Evolutionary conservation across 768 basidiomycete genomes (phyloP), one percentile per base, ranked within the genome.

Genomic region (Russula foetens): DNA sequence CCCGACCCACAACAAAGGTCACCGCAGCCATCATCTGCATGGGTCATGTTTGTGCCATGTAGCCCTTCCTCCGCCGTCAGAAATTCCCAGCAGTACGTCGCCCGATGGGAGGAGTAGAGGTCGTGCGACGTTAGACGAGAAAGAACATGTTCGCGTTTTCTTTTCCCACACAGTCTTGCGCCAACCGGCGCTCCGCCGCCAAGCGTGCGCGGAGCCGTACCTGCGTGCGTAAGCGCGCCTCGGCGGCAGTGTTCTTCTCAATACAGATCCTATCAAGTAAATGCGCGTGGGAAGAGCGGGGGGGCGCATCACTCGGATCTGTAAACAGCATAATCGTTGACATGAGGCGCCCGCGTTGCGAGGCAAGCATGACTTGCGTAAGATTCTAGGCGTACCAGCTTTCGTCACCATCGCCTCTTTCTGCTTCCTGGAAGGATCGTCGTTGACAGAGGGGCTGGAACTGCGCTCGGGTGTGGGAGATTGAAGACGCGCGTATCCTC

Each of bases 241-340:
- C 60, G 58, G 61, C 63, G 19, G 72, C 70, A 29, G 66, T 67
- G 45, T 63, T 62, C 70, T 76, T 79, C 71, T 80, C 81, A 62
- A 73, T 69, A 60, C 74, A 71, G 56, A 83, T 74, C 67, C 73
- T 75, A 59, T 67, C 67, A 56, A 81, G 71, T 58, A 82, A 70
- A 66, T 67, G 69, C 51, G 72, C 66, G 54, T 78, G 79, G 60
- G 63, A 59, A 51, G 69, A 68, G 58, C 60, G 60, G 43, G 35
- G 58, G 24, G 21, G 43, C 49, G 45, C 53, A 54, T 55, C 29
- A 24, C 55, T 7, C n/a, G 29, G 31, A 7, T 35, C 35, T 15
- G 24, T 51, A 48, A 35, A 47, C 45, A 48, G 19, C 35, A 23
- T n/a, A 14, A 58, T 51, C 14, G 38, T 48, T 23, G 46, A 52